Evolutionary conservation across 441 rosid genomes (phyloP).

Genomic region (Populus hybrid): DNA sequence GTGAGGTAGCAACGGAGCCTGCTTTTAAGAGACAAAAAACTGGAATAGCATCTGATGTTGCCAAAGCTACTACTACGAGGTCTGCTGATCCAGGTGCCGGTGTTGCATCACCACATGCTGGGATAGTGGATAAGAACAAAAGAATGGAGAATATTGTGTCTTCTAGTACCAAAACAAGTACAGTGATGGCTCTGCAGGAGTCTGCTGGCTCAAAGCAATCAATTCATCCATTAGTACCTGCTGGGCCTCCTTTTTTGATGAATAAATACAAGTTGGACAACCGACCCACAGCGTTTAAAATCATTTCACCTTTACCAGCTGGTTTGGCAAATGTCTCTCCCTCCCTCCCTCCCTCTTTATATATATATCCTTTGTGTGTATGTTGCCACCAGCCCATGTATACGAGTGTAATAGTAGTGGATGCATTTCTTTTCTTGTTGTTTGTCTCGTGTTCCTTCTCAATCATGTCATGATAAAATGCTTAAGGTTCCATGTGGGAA

Average conservation of each 20-base stretch:
- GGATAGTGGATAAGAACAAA: slow-evolving; percentile 41
- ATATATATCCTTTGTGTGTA: neutral
- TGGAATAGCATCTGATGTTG: slow-evolving; percentile 37
- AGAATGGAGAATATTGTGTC: slow-evolving; percentile 38
- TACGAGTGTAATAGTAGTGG: neutral
- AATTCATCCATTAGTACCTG: slow-evolving; percentile 32
- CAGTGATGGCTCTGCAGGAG: slow-evolving; percentile 36
- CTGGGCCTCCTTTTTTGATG: slow-evolving; percentile 32
- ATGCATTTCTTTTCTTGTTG: neutral
- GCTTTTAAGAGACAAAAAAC: slow-evolving; percentile 60
- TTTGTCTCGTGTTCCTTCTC: neutral
- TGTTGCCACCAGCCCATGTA: neutral
- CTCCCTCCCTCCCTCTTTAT: neutral
- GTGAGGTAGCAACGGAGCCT: slow-evolving; percentile 59
- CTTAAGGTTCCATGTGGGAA: neutral
- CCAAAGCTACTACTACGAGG: slow-evolving; percentile 29
- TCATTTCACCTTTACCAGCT: slow-evolving; percentile 71
- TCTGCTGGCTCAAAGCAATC: slow-evolving; percentile 43
- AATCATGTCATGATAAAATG: neutral
- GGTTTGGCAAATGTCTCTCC: slow-evolving; percentile 73
- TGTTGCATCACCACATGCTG: slow-evolving; percentile 33
- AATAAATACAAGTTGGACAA: slow-evolving; percentile 87
- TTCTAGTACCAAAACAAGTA: slow-evolving; percentile 32
- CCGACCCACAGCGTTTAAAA: slow-evolving; percentile 73
- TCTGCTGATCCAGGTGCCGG: slow-evolving; percentile 44